Evolutionary conservation across 78 protist genomes (phyloP), one percentile per base, ranked within the genome.

Genomic region (Cyanophora paradoxa): DNA sequence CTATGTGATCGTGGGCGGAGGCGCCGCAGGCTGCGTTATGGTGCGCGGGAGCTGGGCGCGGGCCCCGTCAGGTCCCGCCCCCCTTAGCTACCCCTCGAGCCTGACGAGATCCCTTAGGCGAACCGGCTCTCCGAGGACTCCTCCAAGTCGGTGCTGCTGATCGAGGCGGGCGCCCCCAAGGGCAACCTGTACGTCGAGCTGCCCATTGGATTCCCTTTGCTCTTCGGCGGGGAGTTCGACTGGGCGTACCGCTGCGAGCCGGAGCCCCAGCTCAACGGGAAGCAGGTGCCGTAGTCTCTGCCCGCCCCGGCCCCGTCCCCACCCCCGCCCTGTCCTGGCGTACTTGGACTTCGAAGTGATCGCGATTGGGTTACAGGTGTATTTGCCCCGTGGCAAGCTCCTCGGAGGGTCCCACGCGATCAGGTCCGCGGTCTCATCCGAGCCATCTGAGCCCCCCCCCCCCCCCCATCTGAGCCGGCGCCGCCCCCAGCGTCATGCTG

Each of bases 1-100:
- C 77, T 82, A 74, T 41, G 83, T 82, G 37, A 54, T 82, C 42
- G 78, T 82, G 24, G 86, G 86, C 11, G 86, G 80, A 0, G 86
- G 86, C 19, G 33, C 77, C 5, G 81, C 86, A 13, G 86, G 86
- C 31, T 82, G 79, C 68, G 62, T 82, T n/a, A n/a, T n/a, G n/a
- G n/a, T n/a, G n/a, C n/a, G n/a, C n/a, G n/a, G n/a, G n/a, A n/a
- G n/a, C n/a, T n/a, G n/a, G n/a, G n/a, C n/a, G n/a, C n/a, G n/a
- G n/a, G n/a, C n/a, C n/a, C n/a, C n/a, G n/a, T n/a, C n/a, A n/a
- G n/a, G n/a, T n/a, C n/a, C n/a, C n/a, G n/a, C n/a, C n/a, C n/a
- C n/a, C n/a, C n/a, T n/a, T n/a, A n/a, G n/a, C n/a, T n/a, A n/a
- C n/a, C n/a, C n/a, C n/a, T n/a, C n/a, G n/a, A n/a, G n/a, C n/a